phyloP scores from a whole-genome alignment of 2,329 filamentous ascomycete species.

The Colletotrichum sp. region DNA sequence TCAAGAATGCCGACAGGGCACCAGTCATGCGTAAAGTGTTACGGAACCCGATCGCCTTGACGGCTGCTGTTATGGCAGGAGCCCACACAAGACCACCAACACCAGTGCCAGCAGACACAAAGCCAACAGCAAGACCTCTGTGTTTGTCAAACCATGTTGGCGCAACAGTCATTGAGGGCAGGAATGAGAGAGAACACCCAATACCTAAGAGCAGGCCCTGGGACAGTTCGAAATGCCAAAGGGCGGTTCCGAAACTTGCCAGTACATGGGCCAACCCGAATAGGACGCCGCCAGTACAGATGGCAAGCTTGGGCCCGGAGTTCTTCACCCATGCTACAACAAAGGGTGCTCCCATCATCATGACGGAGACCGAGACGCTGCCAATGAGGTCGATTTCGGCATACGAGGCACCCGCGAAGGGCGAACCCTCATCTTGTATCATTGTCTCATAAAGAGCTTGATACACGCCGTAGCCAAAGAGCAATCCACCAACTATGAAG shows the following conservation, averaged over 20 bases:
- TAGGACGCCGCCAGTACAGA: not conserved
- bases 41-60: not conserved
- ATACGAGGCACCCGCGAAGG: fast-evolving
- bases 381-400: not conserved
- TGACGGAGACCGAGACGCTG: not conserved
- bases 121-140: conserved; percentile 40
- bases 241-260: not conserved
- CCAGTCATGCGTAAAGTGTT: not conserved
- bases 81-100: conserved; percentile 39
- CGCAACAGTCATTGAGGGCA: conserved; percentile 40
- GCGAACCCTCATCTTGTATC: not conserved
- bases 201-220: conserved; percentile 34
- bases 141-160: conserved; percentile 41
- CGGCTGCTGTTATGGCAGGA: conserved; percentile 16
- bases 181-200: conserved; percentile 40
- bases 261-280: not conserved
- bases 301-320: not conserved
- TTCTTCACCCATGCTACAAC: not conserved
- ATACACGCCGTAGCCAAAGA: not conserved
- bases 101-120: conserved; percentile 39
- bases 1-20: not conserved
- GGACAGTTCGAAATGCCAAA: not conserved
- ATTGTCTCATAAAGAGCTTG: not conserved
- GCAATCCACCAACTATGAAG: not conserved
- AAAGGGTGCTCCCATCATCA: not conserved